A percentile compares a stretch with the other conserved stretches of the same genome.
Evolutionary conservation across 1,139 yeast species (phyloP).

Genomic region (Wickerhamomyces sp.): DNA sequence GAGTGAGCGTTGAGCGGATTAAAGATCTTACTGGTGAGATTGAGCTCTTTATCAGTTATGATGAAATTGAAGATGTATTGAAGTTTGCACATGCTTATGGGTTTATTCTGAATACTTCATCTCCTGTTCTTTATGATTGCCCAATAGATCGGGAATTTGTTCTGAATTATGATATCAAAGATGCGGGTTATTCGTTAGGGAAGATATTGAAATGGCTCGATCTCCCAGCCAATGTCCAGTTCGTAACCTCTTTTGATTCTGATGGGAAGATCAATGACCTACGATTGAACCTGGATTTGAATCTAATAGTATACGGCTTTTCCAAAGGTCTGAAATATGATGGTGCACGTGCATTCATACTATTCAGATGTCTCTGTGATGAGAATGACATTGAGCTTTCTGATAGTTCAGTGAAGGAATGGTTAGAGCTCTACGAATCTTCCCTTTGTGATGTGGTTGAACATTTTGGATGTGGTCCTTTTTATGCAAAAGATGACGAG

Average conservation of each 20-base stretch:
- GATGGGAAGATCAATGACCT: slow-evolving; percentile 14
- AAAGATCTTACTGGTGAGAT: slow-evolving; percentile 6
- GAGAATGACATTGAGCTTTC: slow-evolving; percentile 2
- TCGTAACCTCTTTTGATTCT: slow-evolving; percentile 22
- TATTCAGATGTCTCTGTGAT: slow-evolving; percentile 12
- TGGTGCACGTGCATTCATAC: slow-evolving; percentile 12
- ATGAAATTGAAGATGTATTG: slow-evolving; percentile 41
- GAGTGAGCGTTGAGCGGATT: slow-evolving; percentile 14
- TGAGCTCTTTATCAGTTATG: slow-evolving; percentile 46
- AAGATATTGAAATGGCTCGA: slow-evolving; percentile 20
- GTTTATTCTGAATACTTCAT: slow-evolving; percentile 40
- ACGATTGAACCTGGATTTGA: slow-evolving; percentile 24
- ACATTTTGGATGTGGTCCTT: slow-evolving; percentile 16
- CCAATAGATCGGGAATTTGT: slow-evolving; percentile 25
- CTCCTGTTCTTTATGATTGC: slow-evolving; percentile 21
- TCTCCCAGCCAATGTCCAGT: slow-evolving; percentile 30
- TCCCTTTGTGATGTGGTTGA: slow-evolving; percentile 17
- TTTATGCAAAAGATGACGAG: slow-evolving; percentile 7
- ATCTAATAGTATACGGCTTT: slow-evolving; percentile 26
- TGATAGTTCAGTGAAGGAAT: slow-evolving; percentile 9
- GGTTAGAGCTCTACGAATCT: slow-evolving; percentile 16
- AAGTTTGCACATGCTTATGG: slow-evolving; percentile 53
- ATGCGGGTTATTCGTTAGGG: slow-evolving; percentile 16
- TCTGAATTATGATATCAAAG: slow-evolving; percentile 4
- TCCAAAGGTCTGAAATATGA: slow-evolving; percentile 15